phyloP scores from a whole-genome alignment of 2,329 filamentous ascomycete genomes.

The Coleophoma eucalyptorum region DNA sequence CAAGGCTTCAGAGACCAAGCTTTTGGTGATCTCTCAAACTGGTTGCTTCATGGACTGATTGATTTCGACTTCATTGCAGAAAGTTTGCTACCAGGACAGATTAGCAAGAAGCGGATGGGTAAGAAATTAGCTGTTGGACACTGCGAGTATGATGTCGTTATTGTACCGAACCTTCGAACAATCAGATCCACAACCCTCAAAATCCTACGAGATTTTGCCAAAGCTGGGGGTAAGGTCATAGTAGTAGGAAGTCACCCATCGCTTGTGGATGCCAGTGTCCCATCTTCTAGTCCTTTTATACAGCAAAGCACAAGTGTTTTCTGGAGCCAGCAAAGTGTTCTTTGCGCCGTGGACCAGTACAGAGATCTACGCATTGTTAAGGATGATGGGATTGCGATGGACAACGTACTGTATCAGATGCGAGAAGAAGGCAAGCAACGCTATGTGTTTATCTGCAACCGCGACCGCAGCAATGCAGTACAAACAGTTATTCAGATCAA shows the following conservation, averaged over 20 bases:
- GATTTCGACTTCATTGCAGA: constrained; percentile 31
- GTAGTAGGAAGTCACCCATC: constrained; percentile 18
- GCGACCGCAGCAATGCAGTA: constrained; percentile 16
- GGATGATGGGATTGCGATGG: constrained; percentile 2
- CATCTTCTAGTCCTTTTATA: constrained; percentile 7
- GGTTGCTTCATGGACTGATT: constrained; percentile 25
- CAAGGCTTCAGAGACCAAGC: constrained; percentile 17
- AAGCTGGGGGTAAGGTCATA: constrained; percentile 19
- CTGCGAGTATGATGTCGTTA: constrained; percentile 27
- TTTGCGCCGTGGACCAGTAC: constrained; percentile 16
- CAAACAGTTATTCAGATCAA: constrained; percentile 19
- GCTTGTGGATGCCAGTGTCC: constrained; percentile 18
- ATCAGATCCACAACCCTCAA: constrained; percentile 26
- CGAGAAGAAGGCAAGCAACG: constrained; percentile 23
- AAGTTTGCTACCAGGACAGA: constrained; percentile 22
- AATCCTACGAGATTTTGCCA: constrained; percentile 19
- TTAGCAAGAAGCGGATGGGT: constrained; percentile 1
- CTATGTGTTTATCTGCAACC: constrained; percentile 29
- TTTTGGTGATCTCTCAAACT: constrained; percentile 23
- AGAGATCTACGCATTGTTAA: constrained; percentile 18
- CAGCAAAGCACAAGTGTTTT: constrained; percentile 11
- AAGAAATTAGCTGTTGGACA: constrained; percentile 19
- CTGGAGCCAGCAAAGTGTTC: constrained; percentile 17
- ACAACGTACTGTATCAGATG: constrained; percentile 26
- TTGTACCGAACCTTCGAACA: constrained; percentile 27